Evolutionary conservation across 169 alveolate genomes (phyloP).

Genomic region (Miamiensis avidus): DNA sequence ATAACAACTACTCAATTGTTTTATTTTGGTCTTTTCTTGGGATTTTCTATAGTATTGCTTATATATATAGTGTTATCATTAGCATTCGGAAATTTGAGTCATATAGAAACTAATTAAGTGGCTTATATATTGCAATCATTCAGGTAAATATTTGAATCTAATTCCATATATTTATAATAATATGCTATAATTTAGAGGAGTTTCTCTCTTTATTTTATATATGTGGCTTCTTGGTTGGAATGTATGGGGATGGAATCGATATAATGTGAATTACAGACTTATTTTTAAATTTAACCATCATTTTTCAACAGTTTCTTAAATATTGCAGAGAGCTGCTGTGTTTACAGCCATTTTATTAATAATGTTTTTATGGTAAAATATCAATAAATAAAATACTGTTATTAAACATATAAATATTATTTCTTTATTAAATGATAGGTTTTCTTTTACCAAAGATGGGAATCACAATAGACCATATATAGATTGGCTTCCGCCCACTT

Average conservation of each 20-base stretch:
- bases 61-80: too few relatives aligned
- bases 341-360: slow-evolving; percentile 19
- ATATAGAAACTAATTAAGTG: background rate
- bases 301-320: slow-evolving; percentile 28
- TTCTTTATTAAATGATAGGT: too few relatives aligned
- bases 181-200: slow-evolving; percentile 28
- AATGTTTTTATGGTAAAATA: background rate
- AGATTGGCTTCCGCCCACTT: background rate
- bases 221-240: slow-evolving; percentile 36
- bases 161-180: too few relatives aligned
- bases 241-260: slow-evolving; percentile 41
- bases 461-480: too few relatives aligned
- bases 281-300: slow-evolving; percentile 44
- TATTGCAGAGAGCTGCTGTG: slow-evolving; percentile 30
- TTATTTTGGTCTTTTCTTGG: background rate
- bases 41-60: background rate
- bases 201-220: slow-evolving; percentile 26
- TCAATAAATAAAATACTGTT: too few relatives aligned
- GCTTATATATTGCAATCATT: background rate
- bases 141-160: background rate
- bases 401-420: too few relatives aligned
- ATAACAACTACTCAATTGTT: background rate
- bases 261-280: slow-evolving; percentile 30
- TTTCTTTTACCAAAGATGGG: too few relatives aligned
- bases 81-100: background rate